phyloP scores from a whole-genome alignment of 140 eudicot genomes.

The Stevia rebaudiana region DNA sequence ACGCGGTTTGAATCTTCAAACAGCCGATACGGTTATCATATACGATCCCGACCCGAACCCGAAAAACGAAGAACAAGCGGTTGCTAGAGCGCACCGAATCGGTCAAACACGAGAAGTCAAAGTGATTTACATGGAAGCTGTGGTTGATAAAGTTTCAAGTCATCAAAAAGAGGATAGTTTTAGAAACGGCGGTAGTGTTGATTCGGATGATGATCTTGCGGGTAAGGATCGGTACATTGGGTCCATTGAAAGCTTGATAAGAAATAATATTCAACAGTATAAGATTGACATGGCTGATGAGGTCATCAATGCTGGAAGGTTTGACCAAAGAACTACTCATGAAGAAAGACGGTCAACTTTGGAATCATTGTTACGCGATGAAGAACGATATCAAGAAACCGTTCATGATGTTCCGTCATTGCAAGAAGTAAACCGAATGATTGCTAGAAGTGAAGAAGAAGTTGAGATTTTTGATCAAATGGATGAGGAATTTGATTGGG shows the following conservation, averaged over 20 bases:
- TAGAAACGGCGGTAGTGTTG: too few relatives aligned
- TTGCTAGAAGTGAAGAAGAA: constrained; percentile 97
- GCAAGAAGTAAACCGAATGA: constrained; percentile 93
- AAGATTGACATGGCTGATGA: constrained; percentile 99
- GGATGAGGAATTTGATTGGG: constrained; percentile 98
- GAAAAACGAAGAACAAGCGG: constrained; percentile 96
- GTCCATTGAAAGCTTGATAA: constrained; percentile 83
- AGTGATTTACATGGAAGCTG: constrained; percentile 95
- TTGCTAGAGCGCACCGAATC: constrained; percentile 96
- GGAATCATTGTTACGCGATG: constrained; percentile 85
- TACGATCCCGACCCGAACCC: constrained; percentile 99
- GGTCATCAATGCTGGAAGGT: constrained; percentile 96
- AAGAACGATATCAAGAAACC: constrained; percentile 91
- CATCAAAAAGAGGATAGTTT: constrained; percentile 94
- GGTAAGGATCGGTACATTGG: constrained; percentile 97
- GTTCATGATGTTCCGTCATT: constrained; percentile 97
- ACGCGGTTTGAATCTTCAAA: constrained; percentile 87
- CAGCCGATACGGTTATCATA: constrained; percentile 91
- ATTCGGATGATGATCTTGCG: constrained; percentile 93
- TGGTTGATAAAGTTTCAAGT: constrained; percentile 82
- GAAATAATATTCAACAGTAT: constrained; percentile 92
- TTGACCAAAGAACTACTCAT: constrained; percentile 98
- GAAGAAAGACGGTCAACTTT: constrained; percentile 92
- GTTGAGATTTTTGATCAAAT: constrained; percentile 89
- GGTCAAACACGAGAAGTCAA: constrained; percentile 97